These are phyloP conservation scores for Parmelia sp. DNA, from an alignment of 495 filamentous ascomycete species.

Conservation along the genomic window DNA sequence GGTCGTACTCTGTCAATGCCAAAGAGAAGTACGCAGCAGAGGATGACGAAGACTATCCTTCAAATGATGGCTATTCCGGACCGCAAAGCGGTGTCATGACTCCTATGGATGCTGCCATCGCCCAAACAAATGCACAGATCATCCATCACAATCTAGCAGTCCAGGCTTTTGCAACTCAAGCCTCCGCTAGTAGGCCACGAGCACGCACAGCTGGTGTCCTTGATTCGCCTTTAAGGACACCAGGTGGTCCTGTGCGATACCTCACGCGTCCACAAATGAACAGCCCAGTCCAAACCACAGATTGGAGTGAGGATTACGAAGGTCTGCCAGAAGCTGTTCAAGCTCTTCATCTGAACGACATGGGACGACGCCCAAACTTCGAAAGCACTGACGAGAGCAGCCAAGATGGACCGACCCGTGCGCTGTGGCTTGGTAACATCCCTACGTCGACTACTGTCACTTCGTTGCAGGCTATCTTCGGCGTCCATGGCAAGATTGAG, in stretches of 20 bases:
- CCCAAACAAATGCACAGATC: constrained; percentile 84
- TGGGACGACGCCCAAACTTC: constrained; percentile 40
- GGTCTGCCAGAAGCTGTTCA: constrained; percentile 69
- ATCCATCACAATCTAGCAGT: constrained; percentile 90
- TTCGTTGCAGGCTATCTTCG: constrained; percentile 88
- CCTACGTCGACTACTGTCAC: constrained; percentile 95
- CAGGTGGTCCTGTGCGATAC: constrained; percentile 59
- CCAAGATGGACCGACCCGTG: constrained; percentile 83
- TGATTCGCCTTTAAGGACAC: constrained; percentile 70
- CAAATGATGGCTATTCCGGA: constrained; percentile 45
- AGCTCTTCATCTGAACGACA: constrained; percentile 64
- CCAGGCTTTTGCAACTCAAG: constrained; percentile 80
- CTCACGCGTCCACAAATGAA: constrained; percentile 21
- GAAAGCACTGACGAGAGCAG: constrained; percentile 61
- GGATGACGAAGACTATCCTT: constrained; percentile 71
- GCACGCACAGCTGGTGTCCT: constrained; percentile 86
- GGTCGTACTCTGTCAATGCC: constrained; percentile 97
- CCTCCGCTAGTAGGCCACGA: constrained; percentile 73
- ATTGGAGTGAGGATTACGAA: constrained; percentile 53
- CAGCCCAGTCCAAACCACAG: constrained; percentile 16
- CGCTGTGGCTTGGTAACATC: constrained; percentile 95
- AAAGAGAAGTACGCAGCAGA: constrained; percentile 96
- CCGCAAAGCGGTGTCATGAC: constrained; percentile 64
- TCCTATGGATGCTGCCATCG: constrained; percentile 63
- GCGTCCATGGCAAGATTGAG: constrained; percentile 80